Evolutionary conservation across 2,329 filamentous ascomycete genomes (phyloP).

Genomic region (Fusarium humuli): DNA sequence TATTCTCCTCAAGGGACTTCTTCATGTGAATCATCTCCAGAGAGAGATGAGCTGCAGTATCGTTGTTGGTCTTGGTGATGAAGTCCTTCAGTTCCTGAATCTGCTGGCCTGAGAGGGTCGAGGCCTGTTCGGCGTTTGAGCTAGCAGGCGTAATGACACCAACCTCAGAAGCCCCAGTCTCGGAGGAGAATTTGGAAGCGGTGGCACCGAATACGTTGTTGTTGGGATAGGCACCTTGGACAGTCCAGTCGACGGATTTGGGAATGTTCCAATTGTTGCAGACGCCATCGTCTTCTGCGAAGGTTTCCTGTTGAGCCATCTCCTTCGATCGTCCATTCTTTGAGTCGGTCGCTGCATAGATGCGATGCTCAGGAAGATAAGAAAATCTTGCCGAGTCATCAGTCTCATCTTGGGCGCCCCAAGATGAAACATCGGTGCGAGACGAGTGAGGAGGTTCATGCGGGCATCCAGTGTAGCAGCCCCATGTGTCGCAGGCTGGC

Average conservation of each 20-base stretch:
- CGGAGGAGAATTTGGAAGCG: neutral
- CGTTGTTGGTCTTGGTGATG: neutral
- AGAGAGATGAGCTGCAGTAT: neutral
- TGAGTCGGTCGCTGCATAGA: neutral
- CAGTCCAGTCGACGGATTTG: no score
- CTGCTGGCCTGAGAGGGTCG: neutral
- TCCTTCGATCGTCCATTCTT: neutral
- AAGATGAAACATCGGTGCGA: no score
- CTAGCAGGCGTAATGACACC: neutral
- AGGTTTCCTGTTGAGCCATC: neutral
- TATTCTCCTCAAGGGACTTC: neutral
- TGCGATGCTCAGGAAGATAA: no score
- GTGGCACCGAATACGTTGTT: neutral
- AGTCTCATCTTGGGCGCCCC: no score
- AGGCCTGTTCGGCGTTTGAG: neutral
- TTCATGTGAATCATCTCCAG: neutral
- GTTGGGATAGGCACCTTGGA: no score
- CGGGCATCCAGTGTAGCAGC: no score
- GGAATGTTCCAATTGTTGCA: no score
- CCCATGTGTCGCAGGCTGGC: no score
- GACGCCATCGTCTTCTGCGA: neutral
- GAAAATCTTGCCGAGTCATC: no score
- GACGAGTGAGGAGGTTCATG: no score
- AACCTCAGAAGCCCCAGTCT: neutral
- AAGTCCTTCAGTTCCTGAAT: neutral